Evolutionary conservation across 352 stramenopile genomes (phyloP).

Genomic region (Globisporangium uncinulatum): DNA sequence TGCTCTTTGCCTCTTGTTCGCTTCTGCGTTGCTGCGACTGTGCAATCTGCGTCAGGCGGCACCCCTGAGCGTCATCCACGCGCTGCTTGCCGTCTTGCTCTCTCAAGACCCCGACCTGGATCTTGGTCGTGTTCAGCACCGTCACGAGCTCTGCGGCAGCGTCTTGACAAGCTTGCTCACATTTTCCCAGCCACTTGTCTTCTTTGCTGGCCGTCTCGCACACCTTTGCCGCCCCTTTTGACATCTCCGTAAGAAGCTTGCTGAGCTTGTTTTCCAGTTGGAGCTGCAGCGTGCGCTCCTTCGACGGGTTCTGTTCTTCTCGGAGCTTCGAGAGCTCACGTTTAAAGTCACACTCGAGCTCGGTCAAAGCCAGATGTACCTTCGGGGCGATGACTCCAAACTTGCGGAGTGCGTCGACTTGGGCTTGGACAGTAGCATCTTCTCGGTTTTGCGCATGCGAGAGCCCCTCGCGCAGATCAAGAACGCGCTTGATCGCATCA

Average conservation of each 20-base stretch:
- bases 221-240: slow-evolving; percentile 11
- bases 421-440: slow-evolving; percentile 29
- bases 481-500: slow-evolving; percentile 18
- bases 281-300: slow-evolving; percentile 29
- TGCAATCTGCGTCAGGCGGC: neutral
- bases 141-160: no score
- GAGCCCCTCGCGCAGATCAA: slow-evolving; percentile 33
- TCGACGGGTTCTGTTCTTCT: slow-evolving; percentile 58
- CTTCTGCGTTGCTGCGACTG: neutral
- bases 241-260: slow-evolving; percentile 19
- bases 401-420: slow-evolving; percentile 27
- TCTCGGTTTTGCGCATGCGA: slow-evolving; percentile 49
- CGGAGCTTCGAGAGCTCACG: slow-evolving; percentile 27
- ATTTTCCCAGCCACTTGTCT: neutral
- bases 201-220: slow-evolving; percentile 9
- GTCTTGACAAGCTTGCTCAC: slow-evolving; percentile 20
- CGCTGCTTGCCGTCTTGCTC: slow-evolving; percentile 1
- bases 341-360: slow-evolving; percentile 39
- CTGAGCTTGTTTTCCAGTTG: slow-evolving; percentile 34
- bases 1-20: slow-evolving; percentile 2
- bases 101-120: slow-evolving; percentile 9
- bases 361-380: slow-evolving; percentile 27
- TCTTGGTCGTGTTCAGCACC: slow-evolving; percentile 19
- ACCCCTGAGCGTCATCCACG: neutral
- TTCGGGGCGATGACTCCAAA: slow-evolving; percentile 39